Evolutionary conservation across 768 basidiomycete species (phyloP).

Genomic region (Daedaleopsis nitida): DNA sequence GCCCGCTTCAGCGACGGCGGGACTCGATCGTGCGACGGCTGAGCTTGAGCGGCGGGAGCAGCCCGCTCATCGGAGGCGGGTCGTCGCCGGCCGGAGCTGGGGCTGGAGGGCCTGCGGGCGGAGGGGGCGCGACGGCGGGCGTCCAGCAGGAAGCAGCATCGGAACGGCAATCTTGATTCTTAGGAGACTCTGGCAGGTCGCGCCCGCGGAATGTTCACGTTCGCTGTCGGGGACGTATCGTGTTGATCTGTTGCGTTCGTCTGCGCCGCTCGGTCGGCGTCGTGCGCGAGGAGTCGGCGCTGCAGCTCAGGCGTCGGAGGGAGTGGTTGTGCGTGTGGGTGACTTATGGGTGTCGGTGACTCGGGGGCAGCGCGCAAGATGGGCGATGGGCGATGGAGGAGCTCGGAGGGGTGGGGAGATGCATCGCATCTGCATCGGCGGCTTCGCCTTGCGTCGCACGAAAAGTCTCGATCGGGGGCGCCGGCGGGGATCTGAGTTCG

Average conservation of each 20-base stretch:
- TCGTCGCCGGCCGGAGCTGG: too few species aligned
- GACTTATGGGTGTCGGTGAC: too few species aligned
- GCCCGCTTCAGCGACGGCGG: constrained; percentile 13
- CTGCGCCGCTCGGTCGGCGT: too few species aligned
- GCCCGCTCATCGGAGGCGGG: constrained; percentile 19
- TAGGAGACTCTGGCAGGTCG: too few species aligned
- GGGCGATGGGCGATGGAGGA: not conserved
- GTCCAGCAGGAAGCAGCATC: constrained; percentile 25
- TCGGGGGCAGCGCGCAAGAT: not conserved
- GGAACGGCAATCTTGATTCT: constrained; percentile 27
- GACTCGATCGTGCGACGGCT: constrained; percentile 34
- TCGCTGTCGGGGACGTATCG: too few species aligned
- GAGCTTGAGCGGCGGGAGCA: constrained; percentile 31
- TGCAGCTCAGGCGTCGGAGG: too few species aligned
- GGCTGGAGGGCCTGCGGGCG: too few species aligned
- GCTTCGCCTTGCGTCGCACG: constrained; percentile 3
- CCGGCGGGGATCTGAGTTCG: constrained; percentile 13
- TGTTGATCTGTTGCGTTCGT: not conserved
- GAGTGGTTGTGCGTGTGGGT: too few species aligned
- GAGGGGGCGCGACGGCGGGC: not conserved
- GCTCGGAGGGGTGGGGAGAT: constrained; percentile 15
- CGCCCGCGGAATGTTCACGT: not conserved
- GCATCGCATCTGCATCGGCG: not conserved
- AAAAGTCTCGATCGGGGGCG: constrained; percentile 20
- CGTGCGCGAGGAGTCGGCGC: not conserved